phyloP scores from a whole-genome alignment of 257 asterid species.

The Nicotiana otophora region DNA sequence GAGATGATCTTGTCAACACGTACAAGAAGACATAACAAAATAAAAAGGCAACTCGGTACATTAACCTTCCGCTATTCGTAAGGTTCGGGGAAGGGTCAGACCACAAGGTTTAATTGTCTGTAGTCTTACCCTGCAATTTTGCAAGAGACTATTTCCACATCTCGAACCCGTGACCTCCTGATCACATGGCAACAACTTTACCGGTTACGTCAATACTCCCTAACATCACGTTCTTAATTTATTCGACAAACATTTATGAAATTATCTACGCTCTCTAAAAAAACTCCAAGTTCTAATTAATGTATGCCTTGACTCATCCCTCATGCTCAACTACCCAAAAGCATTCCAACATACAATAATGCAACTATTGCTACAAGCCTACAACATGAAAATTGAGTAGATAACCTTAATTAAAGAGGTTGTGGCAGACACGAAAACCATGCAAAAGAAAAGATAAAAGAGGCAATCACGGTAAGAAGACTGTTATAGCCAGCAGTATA shows the following conservation, averaged over 20 bases:
- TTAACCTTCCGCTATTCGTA: too few relatives aligned
- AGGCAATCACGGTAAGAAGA: neutral
- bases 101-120: too few relatives aligned
- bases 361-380: neutral
- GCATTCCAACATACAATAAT: neutral
- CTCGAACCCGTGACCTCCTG: too few relatives aligned
- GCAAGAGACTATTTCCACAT: too few relatives aligned
- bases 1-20: neutral
- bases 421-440: neutral
- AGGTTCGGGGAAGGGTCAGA: too few relatives aligned
- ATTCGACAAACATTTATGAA: too few relatives aligned
- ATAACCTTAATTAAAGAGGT: neutral
- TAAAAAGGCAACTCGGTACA: too few relatives aligned
- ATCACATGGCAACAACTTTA: too few relatives aligned
- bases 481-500: neutral
- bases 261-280: neutral
- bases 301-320: neutral
- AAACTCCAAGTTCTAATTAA: neutral
- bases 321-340: neutral
- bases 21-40: too few relatives aligned
- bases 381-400: neutral
- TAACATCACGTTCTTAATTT: too few relatives aligned
- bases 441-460: neutral
- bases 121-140: too few relatives aligned
- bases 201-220: too few relatives aligned